phyloP scores from a whole-genome alignment of 805 yeast species.

The Ogataea salicorniae region DNA sequence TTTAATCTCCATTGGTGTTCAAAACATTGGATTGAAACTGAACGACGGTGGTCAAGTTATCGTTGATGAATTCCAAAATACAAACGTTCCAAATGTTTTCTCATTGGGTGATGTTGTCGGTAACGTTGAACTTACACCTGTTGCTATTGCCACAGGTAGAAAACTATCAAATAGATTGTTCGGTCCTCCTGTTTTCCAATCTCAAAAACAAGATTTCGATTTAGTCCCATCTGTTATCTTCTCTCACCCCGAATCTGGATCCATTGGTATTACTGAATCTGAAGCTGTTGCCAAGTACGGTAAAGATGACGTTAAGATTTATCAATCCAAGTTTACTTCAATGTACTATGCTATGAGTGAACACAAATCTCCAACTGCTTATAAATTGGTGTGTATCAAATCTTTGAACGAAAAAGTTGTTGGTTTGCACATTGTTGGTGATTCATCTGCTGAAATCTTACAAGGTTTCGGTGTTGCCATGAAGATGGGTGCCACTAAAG shows the following conservation, averaged over 20 bases:
- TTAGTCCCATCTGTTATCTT: conserved; percentile 96
- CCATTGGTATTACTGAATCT: conserved; percentile 80
- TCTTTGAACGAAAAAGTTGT: conserved; percentile 89
- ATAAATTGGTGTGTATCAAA: conserved; percentile 66
- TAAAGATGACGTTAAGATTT: conserved; percentile 69
- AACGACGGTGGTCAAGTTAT: conserved; percentile 57
- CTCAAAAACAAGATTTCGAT: conserved; percentile 76
- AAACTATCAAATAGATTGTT: conserved; percentile 86
- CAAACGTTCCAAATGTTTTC: conserved; percentile 63
- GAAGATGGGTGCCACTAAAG: conserved; percentile 98
- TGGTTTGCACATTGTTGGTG: conserved; percentile 93
- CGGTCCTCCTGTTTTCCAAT: conserved; percentile 65
- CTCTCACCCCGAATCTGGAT: conserved; percentile 96
- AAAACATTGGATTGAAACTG: conserved; percentile 64
- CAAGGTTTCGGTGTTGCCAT: conserved; percentile 99
- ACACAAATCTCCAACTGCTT: conserved; percentile 79
- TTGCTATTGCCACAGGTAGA: conserved; percentile 98
- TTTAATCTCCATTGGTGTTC: conserved; percentile 66
- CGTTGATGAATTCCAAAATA: conserved; percentile 86
- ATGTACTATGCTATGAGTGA: conserved; percentile 91
- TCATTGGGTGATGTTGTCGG: conserved; percentile 96
- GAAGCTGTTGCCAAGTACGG: conserved; percentile 80
- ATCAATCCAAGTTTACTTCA: conserved; percentile 77
- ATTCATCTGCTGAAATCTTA: conserved; percentile 81
- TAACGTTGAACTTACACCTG: conserved; percentile 91